Base-by-base conservation (phyloP, 305 asterid species). In the Salvia sclarea region DNA sequence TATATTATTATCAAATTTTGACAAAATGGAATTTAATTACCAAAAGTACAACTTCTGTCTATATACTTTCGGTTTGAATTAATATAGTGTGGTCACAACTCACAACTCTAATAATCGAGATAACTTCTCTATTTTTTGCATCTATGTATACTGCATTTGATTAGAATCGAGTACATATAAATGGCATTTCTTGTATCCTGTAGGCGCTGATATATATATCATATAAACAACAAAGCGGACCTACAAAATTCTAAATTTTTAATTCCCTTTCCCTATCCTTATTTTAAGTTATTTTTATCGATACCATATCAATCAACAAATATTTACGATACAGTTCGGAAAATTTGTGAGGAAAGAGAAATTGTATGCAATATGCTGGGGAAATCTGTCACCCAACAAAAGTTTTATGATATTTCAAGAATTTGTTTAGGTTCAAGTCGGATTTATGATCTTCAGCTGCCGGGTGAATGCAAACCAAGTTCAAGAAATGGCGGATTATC, bases 291-390 rank as follows among this genome's bases (percentile, higher is more conserved):
- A 28, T 28, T 28, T 28, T 28, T 28, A 4, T 61, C 25, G 28
- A 6, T 2, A 17, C 12, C 13, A 47, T 17, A 13, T 6, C 8
- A 43, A 61, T 24, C 14, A 12, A 7, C 4, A 33, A 21, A 28
- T 64, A 54, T 33, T 41, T 2, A 41, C 49, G 45, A 3, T 44
- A 9, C 28, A 66, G 47, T 11, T 22, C 60, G 18, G 24, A 44
- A 14, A 54, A 3, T 8, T 61, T 37, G 49, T 61, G 40, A 37
- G 54, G 11, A 21, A 9, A 25, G 8, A 11, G 50, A 41, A 38
- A 24, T 25, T 67, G 61, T 54, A 21, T 54, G 76, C 73, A 75
- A 40, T 53, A 84, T 84, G 90, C 83, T 68, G 80, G 80, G 75
- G 33, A 57, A 74, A 72, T 78, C 78, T 53, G 59, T 74, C 54